Evolutionary conservation across 805 yeast species (phyloP).

Genomic region (Saccharomycopsis capsularis): DNA sequence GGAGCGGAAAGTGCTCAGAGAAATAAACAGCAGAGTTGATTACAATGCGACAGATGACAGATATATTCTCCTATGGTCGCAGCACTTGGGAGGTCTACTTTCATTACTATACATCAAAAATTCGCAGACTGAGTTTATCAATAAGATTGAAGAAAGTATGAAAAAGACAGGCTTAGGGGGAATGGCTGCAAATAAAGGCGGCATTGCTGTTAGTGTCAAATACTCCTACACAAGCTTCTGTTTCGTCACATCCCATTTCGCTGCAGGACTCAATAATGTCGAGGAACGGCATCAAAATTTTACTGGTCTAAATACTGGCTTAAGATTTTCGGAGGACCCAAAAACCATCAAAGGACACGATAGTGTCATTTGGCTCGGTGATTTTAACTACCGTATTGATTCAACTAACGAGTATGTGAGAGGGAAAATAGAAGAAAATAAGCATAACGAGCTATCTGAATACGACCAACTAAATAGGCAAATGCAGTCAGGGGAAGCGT

Average conservation of each 20-base stretch:
- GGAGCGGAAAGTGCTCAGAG: conserved; percentile 53
- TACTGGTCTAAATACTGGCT: conserved; percentile 65
- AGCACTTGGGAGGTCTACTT: conserved; percentile 82
- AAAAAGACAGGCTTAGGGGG: conserved; percentile 96
- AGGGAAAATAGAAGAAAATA: conserved; percentile 38
- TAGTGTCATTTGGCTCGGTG: conserved; percentile 85
- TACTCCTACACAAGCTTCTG: conserved; percentile 67
- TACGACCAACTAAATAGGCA: conserved; percentile 76
- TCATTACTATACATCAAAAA: conserved; percentile 60
- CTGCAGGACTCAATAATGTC: conserved; percentile 80
- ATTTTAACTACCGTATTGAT: conserved; percentile 79
- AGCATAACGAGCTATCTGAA: conserved; percentile 50
- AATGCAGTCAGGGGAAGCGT: conserved; percentile 66
- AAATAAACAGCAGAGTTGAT: conserved; percentile 35
- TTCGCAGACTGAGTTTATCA: conserved; percentile 43
- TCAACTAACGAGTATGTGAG: conserved; percentile 68
- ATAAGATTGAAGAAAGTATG: conserved; percentile 59
- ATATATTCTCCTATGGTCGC: conserved; percentile 59
- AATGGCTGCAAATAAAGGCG: conserved; percentile 77
- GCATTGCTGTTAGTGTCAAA: conserved; percentile 60
- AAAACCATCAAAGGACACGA: conserved; percentile 69
- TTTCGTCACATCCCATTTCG: conserved; percentile 79
- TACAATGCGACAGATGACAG: conserved; percentile 28
- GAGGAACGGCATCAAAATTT: conserved; percentile 85
- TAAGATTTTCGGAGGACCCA: conserved; percentile 51